Percentiles rank a stretch among this genome's conserved stretches.
phyloP scores from a whole-genome alignment of 306 rosid genomes.

The Acacia crassicarpa region DNA sequence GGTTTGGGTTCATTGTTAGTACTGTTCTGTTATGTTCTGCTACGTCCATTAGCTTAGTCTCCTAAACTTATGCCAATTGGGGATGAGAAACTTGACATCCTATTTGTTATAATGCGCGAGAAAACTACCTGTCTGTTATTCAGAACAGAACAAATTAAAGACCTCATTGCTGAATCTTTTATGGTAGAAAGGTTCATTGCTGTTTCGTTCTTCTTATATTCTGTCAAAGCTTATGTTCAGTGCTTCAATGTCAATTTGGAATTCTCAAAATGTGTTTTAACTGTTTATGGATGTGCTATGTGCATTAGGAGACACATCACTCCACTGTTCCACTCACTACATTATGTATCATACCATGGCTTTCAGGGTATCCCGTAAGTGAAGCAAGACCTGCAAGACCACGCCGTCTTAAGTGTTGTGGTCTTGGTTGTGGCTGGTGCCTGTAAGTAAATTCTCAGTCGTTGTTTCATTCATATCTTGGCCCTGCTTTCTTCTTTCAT shows the following conservation, averaged over 20 bases:
- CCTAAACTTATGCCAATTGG: neutral
- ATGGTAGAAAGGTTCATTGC: neutral
- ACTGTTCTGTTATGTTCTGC: neutral
- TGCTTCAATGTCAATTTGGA: neutral
- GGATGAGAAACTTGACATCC: neutral
- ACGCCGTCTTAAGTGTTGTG: conserved; percentile 87
- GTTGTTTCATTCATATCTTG: neutral
- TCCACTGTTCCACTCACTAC: neutral
- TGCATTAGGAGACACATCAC: neutral
- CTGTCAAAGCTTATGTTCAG: neutral
- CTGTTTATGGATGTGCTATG: neutral
- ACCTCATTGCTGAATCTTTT: neutral
- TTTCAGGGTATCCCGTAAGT: conserved; percentile 78
- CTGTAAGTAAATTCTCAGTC: conserved; percentile 57
- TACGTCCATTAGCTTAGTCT: neutral
- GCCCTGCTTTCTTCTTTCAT: neutral
- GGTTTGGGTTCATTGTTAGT: neutral
- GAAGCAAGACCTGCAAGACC: conserved; percentile 85
- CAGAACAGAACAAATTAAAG: neutral
- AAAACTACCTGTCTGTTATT: neutral
- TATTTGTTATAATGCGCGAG: neutral
- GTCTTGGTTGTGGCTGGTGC: conserved; percentile 84
- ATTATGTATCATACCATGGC: conserved; percentile 16
- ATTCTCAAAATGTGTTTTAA: neutral
- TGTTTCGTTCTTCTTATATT: neutral